Evolutionary conservation across 345 rosid species (phyloP).

Genomic region (Leavenworthia alabamica): DNA sequence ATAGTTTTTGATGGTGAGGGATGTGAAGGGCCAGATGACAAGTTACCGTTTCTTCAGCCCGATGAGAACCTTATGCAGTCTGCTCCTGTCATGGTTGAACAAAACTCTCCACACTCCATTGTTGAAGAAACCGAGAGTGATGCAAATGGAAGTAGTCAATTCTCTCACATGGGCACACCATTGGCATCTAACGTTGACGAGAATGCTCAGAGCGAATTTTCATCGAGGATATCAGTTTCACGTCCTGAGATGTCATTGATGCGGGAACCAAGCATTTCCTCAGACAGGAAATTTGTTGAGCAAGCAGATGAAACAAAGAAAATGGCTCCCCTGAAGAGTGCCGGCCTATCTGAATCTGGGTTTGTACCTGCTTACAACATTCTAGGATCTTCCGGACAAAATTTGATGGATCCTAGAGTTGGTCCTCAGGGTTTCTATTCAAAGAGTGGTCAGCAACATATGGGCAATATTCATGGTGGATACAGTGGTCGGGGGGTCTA

Average conservation of each 20-base stretch:
- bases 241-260: slow-evolving; percentile 63
- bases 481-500: slow-evolving; percentile 61
- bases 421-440: slow-evolving; percentile 51
- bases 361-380: slow-evolving; percentile 47
- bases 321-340: slow-evolving; percentile 36
- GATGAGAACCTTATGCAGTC: slow-evolving; percentile 82
- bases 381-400: slow-evolving; percentile 39
- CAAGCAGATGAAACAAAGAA: slow-evolving; percentile 63
- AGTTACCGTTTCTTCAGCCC: slow-evolving; percentile 79
- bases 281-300: slow-evolving; percentile 69
- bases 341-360: slow-evolving; percentile 46
- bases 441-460: slow-evolving; percentile 59
- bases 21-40: slow-evolving; percentile 77
- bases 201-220: slow-evolving; percentile 73
- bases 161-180: slow-evolving; percentile 63
- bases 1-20: slow-evolving; percentile 96
- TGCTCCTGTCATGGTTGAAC: slow-evolving; percentile 58
- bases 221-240: slow-evolving; percentile 80
- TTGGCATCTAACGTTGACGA: slow-evolving; percentile 62
- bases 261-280: slow-evolving; percentile 77
- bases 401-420: slow-evolving; percentile 55
- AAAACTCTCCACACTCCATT: slow-evolving; percentile 81
- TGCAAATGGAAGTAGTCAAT: slow-evolving; percentile 63
- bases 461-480: slow-evolving; percentile 31
- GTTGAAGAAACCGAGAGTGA: slow-evolving; percentile 93